Evolutionary conservation across 2,329 filamentous ascomycete genomes (phyloP).

Genomic region (Lachnellula hyalina): DNA sequence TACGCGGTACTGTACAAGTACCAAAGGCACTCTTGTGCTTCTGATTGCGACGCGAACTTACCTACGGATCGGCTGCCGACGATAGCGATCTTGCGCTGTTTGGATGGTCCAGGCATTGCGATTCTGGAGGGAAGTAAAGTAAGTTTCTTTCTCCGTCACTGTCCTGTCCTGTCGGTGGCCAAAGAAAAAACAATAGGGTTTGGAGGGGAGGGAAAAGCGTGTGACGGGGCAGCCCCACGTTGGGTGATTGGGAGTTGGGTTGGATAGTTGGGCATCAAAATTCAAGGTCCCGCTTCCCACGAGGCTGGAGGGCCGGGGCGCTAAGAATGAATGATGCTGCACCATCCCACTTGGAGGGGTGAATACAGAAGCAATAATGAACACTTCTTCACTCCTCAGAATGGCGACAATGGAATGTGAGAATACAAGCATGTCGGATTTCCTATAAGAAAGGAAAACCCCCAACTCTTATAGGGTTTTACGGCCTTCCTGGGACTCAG

Average conservation of each 20-base stretch:
- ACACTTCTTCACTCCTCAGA: not conserved
- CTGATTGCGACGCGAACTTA: constrained; percentile 39
- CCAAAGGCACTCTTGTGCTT: too few species aligned
- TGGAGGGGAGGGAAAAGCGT: too few species aligned
- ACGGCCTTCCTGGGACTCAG: too few species aligned
- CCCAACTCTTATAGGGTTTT: too few species aligned
- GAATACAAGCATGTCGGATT: too few species aligned
- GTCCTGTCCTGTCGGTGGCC: not conserved
- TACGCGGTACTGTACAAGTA: not conserved
- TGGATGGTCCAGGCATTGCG: constrained; percentile 40
- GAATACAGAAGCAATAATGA: not conserved
- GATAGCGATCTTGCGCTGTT: constrained; percentile 93
- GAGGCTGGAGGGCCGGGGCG: not conserved
- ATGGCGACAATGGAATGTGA: too few species aligned
- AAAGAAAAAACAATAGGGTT: not conserved
- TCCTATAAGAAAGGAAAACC: too few species aligned
- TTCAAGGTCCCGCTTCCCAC: not conserved
- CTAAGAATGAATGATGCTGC: not conserved
- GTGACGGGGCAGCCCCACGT: too few species aligned
- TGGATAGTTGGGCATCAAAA: not conserved
- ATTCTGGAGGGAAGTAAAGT: not conserved
- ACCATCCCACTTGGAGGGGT: too few species aligned
- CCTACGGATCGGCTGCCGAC: constrained; percentile 90
- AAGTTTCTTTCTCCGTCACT: not conserved
- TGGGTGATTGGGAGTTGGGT: too few species aligned